Percentiles rank a stretch among this genome's conserved stretches.
Conservation (phyloP, 306 rosid species). For the Quercus alba region DNA sequence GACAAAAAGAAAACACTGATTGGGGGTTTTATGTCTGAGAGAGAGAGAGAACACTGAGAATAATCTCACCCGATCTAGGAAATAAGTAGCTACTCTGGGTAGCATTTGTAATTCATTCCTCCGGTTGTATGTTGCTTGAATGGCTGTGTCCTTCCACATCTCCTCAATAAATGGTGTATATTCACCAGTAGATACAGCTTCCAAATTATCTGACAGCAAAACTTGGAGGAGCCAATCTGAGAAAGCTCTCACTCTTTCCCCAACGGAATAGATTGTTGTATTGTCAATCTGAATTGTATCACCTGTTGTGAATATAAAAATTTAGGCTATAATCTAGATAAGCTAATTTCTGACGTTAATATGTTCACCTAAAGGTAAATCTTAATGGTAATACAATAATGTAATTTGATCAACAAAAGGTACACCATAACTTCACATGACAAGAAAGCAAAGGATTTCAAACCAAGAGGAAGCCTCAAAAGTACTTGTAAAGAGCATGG, state of each 20-base stretch:
- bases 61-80: conserved; percentile 62
- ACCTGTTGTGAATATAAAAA: conserved; percentile 31
- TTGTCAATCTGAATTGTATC: conserved; percentile 23
- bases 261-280: conserved; percentile 45
- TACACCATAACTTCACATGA: background rate
- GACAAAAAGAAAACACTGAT: background rate
- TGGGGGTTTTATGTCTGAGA: background rate
- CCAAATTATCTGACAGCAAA: conserved; percentile 51
- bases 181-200: conserved; percentile 44
- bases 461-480: background rate
- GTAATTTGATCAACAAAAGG: background rate
- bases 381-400: background rate
- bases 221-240: conserved; percentile 65
- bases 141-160: conserved; percentile 73
- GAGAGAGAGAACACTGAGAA: conserved; percentile 6
- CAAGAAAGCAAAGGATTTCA: background rate
- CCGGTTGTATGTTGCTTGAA: conserved; percentile 63
- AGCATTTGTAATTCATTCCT: conserved; percentile 67
- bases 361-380: background rate
- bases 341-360: background rate
- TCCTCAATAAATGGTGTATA: conserved; percentile 58
- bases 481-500: background rate
- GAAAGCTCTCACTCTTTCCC: conserved; percentile 47
- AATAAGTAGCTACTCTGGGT: conserved; percentile 65
- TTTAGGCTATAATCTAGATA: background rate